A percentile compares a stretch with the other conserved stretches of the same genome.
phyloP scores from a whole-genome alignment of 768 basidiomycete species.

The Leccinum truebloodii region DNA sequence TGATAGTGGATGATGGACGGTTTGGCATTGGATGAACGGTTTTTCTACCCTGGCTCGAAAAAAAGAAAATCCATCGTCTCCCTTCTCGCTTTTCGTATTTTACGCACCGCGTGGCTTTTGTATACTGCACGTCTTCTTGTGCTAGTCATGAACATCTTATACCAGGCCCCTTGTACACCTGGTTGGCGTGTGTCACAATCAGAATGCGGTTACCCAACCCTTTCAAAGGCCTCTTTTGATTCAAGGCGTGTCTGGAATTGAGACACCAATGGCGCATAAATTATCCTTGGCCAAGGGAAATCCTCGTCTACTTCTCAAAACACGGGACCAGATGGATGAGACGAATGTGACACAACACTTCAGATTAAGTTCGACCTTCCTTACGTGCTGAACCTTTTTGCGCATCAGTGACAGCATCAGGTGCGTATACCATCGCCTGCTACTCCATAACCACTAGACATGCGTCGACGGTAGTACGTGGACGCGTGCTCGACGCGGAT shows the following conservation, averaged over 20 bases:
- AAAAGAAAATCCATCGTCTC: not conserved
- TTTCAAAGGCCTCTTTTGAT: not conserved
- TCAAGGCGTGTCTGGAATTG: no score
- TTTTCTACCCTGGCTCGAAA: slow-evolving; percentile 4
- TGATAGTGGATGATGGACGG: slow-evolving; percentile 31
- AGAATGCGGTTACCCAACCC: not conserved
- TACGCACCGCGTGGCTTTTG: not conserved
- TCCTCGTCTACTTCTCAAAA: not conserved
- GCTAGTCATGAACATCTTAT: not conserved
- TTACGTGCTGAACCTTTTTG: not conserved
- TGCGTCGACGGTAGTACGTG: slow-evolving; percentile 3
- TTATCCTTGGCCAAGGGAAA: no score
- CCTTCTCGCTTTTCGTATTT: not conserved
- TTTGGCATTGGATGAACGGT: slow-evolving; percentile 28
- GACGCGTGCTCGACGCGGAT: slow-evolving; percentile 8
- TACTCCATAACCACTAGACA: not conserved
- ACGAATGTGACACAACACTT: not conserved
- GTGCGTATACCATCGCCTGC: not conserved
- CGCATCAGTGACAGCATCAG: not conserved
- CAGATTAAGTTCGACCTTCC: slow-evolving; percentile 1
- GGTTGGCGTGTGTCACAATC: not conserved
- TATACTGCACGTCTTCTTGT: not conserved
- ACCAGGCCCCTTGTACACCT: not conserved
- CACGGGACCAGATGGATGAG: not conserved
- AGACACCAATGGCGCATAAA: no score